phyloP scores from a whole-genome alignment of 129 eudicot genomes.

The Ambrosia trifida region DNA sequence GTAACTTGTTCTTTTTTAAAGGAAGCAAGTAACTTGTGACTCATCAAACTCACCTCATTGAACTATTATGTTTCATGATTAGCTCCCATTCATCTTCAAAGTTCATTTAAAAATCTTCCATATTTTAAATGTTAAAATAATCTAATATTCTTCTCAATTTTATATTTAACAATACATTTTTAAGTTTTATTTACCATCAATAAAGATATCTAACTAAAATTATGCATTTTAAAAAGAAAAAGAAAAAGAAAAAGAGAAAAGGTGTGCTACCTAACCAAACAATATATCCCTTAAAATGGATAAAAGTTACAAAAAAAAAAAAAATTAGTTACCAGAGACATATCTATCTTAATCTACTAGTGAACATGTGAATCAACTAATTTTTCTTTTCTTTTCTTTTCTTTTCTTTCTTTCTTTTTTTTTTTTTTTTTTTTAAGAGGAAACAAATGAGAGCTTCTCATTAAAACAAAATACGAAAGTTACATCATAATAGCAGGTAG shows the following conservation, averaged over 20 bases:
- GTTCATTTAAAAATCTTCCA: neutral
- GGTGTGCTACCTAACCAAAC: neutral
- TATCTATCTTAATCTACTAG: no score
- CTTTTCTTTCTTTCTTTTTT: no score
- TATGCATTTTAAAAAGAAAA: neutral
- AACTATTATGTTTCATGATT: slow-evolving; percentile 1
- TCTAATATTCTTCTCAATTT: neutral
- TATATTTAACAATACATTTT: neutral
- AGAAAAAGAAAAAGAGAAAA: neutral
- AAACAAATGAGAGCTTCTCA: no score
- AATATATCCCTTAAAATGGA: neutral
- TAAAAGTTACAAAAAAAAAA: neutral
- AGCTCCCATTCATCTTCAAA: neutral
- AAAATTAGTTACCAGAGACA: neutral
- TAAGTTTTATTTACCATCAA: neutral
- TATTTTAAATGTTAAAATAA: neutral
- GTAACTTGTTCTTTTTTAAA: neutral
- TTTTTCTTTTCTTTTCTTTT: no score
- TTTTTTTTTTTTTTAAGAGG: no score
- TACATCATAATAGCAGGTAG: no score
- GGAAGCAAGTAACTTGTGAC: slow-evolving; percentile 33
- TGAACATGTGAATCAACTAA: no score
- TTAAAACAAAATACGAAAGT: no score
- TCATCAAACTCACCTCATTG: slow-evolving; percentile 33
- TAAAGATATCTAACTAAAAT: neutral